Evolutionary conservation across 2,329 filamentous ascomycete species (phyloP).

Genomic region (Fusarium nelsonii): DNA sequence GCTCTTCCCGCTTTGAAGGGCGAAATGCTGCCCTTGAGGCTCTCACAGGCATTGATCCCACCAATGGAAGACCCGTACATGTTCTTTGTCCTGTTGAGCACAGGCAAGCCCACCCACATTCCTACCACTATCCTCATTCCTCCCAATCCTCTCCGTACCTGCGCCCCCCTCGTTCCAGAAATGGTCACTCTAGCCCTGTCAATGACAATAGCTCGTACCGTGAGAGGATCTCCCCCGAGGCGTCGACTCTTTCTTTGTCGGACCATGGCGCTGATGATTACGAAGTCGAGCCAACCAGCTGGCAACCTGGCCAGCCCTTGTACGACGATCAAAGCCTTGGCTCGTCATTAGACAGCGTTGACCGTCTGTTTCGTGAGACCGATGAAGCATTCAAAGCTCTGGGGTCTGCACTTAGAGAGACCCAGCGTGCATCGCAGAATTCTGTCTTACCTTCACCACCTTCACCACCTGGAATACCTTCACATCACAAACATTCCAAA

Average conservation of each 20-base stretch:
- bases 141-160: conserved; percentile 27
- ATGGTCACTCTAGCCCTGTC: conserved; percentile 27
- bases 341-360: conserved; percentile 54
- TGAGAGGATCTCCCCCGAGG: conserved; percentile 15
- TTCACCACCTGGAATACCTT: conserved; percentile 32
- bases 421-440: conserved; percentile 38
- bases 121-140: conserved; percentile 35
- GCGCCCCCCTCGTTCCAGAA: conserved; percentile 41
- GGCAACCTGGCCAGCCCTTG: conserved; percentile 20
- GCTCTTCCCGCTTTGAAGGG: conserved; percentile 61
- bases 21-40: conserved; percentile 50
- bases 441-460: conserved; percentile 33
- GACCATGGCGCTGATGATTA: conserved; percentile 29
- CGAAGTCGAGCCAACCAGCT: conserved; percentile 27
- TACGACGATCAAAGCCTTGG: conserved; percentile 36
- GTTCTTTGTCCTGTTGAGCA: conserved; percentile 53
- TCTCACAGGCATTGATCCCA: conserved; percentile 43
- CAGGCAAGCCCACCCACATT: conserved; percentile 39
- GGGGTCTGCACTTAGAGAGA: conserved; percentile 57
- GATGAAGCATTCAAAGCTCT: conserved; percentile 64
- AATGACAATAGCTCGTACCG: conserved; percentile 20
- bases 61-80: conserved; percentile 46
- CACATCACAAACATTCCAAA: conserved; percentile 37
- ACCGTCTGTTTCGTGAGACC: conserved; percentile 62
- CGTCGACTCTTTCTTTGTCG: conserved; percentile 46